Evolutionary conservation across 2,329 filamentous ascomycete genomes (phyloP).

Genomic region (Colletotrichum sp.): DNA sequence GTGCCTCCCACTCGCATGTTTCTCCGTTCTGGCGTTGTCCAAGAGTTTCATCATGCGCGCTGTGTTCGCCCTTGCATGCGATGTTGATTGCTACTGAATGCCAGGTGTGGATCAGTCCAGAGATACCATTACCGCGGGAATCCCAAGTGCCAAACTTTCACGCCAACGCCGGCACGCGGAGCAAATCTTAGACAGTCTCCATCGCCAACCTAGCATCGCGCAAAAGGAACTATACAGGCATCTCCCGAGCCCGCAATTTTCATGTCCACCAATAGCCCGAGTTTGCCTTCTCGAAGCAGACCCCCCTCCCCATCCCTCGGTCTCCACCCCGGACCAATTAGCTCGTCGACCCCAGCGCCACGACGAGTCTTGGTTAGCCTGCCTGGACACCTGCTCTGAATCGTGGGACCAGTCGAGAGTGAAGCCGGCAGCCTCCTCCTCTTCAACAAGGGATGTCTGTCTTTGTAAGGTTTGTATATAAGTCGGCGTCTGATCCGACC

Average conservation of each 20-base stretch:
- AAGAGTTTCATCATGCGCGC: background rate
- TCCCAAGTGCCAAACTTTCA: background rate
- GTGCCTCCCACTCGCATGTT: background rate
- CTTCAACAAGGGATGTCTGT: background rate
- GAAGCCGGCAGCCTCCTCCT: background rate
- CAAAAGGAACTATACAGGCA: conserved; percentile 1
- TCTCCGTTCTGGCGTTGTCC: background rate
- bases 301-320: background rate
- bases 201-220: background rate
- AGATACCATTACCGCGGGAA: background rate
- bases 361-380: background rate
- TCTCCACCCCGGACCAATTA: background rate
- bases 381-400: background rate
- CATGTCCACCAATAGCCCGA: background rate
- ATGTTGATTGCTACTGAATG: background rate
- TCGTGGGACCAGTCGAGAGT: background rate
- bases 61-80: background rate
- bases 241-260: background rate
- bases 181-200: conserved; percentile 5
- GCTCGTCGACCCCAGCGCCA: background rate
- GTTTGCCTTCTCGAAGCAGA: background rate
- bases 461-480: conserved; percentile 1
- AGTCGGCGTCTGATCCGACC: background rate
- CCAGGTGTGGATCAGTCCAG: background rate
- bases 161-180: conserved; percentile 5